Conservation (phyloP, 768 basidiomycete species). For the Pleurotus tuoliensis region DNA sequence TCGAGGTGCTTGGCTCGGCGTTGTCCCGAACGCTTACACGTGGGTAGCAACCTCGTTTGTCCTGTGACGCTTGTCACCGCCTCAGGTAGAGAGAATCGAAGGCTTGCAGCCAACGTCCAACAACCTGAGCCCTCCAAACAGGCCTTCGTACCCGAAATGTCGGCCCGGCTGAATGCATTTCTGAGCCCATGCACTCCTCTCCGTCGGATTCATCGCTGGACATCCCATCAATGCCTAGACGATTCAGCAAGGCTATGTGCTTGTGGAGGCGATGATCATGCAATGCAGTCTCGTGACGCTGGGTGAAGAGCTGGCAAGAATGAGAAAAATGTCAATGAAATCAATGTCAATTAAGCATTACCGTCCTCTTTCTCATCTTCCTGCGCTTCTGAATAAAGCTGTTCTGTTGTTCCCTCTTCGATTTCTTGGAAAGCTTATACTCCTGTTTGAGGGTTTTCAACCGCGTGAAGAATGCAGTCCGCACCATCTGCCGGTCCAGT, state of each 20-base stretch:
- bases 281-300: no score
- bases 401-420: constrained; percentile 7
- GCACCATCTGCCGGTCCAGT: no score
- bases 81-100: constrained; percentile 10
- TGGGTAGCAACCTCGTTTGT: no score
- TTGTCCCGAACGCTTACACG: no score
- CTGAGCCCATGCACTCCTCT: neutral
- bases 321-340: no score
- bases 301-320: no score
- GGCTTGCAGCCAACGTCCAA: constrained; percentile 14
- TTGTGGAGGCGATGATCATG: no score
- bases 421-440: neutral
- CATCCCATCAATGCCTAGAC: constrained; percentile 20
- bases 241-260: constrained; percentile 11
- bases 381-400: neutral
- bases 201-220: constrained; percentile 20
- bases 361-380: no score
- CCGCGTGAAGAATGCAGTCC: neutral
- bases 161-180: neutral
- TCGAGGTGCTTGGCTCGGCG: no score
- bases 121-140: constrained; percentile 11
- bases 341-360: no score
- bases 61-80: no score
- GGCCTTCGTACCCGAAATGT: constrained; percentile 10
- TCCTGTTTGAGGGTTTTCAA: constrained; percentile 2